phyloP scores from a whole-genome alignment of 371 early-diverging fungal genomes.

The Batrachochytrium dendrobatidis region DNA sequence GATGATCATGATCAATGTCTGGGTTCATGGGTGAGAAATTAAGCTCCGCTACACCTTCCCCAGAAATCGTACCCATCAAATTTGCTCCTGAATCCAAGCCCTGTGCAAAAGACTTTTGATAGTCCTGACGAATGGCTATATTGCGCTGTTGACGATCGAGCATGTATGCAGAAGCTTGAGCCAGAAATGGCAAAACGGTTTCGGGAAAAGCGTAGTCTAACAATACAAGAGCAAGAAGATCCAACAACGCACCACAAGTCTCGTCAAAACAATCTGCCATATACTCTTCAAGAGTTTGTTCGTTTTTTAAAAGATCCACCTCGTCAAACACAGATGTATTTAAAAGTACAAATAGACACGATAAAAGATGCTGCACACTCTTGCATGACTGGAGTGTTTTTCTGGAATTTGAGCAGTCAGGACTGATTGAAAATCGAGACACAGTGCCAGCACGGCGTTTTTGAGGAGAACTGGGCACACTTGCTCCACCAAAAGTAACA shows the following conservation, averaged over 20 bases:
- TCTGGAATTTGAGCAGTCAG: neutral
- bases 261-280: constrained; percentile 7
- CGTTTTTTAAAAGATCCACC: neutral
- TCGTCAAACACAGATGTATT: constrained; percentile 7
- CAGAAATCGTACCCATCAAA: too few species aligned
- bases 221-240: constrained; percentile 9
- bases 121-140: too few species aligned
- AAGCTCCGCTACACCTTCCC: too few species aligned
- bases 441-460: neutral
- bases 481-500: too few species aligned
- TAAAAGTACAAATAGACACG: neutral
- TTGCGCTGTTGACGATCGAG: too few species aligned
- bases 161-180: too few species aligned
- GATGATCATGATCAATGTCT: too few species aligned
- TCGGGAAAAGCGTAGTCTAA: neutral
- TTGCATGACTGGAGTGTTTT: neutral
- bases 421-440: neutral
- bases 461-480: too few species aligned
- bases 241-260: constrained; percentile 6
- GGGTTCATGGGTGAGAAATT: too few species aligned
- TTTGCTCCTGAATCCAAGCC: too few species aligned
- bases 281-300: constrained; percentile 3
- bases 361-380: neutral
- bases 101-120: too few species aligned
- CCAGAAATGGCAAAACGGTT: neutral